Evolutionary conservation across 2,329 filamentous ascomycete species (phyloP).

Genomic region (Ascochyta clinopodiicola): DNA sequence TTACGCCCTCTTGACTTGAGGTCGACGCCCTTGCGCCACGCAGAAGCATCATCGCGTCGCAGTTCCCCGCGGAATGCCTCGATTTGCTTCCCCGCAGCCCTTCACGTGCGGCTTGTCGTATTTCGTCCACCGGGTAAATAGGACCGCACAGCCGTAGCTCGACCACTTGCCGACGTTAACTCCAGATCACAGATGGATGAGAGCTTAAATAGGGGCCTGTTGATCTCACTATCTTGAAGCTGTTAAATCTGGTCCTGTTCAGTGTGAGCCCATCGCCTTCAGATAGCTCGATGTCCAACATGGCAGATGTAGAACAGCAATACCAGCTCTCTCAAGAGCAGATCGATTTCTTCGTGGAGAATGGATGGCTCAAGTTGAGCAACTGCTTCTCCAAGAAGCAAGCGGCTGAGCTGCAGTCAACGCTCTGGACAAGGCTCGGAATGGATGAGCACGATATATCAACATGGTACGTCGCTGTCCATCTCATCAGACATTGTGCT

Average conservation of each 20-base stretch:
- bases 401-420: slow-evolving; percentile 56
- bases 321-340: slow-evolving; percentile 54
- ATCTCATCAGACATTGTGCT: not conserved
- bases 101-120: not conserved
- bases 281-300: not conserved
- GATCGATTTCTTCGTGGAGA: slow-evolving; percentile 60
- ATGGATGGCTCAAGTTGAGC: slow-evolving; percentile 63
- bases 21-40: slow-evolving; percentile 4
- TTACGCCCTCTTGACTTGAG: not conserved
- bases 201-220: not conserved
- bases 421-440: slow-evolving; percentile 69
- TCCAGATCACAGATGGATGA: not conserved
- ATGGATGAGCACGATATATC: slow-evolving; percentile 68
- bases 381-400: slow-evolving; percentile 60
- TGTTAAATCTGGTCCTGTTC: too few relatives aligned
- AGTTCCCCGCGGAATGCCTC: not conserved
- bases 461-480: slow-evolving; percentile 60
- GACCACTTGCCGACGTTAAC: slow-evolving; percentile 1
- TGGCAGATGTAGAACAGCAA: slow-evolving; percentile 29
- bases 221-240: too few relatives aligned
- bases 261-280: too few relatives aligned
- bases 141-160: slow-evolving; percentile 13
- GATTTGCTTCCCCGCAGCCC: slow-evolving; percentile 3
- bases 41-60: slow-evolving; percentile 2
- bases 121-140: slow-evolving; percentile 15